Evolutionary conservation across 2,329 filamentous ascomycete species (phyloP), one percentile per base, ranked within the genome.

Genomic region (Ophiosphaerella herpotricha): DNA sequence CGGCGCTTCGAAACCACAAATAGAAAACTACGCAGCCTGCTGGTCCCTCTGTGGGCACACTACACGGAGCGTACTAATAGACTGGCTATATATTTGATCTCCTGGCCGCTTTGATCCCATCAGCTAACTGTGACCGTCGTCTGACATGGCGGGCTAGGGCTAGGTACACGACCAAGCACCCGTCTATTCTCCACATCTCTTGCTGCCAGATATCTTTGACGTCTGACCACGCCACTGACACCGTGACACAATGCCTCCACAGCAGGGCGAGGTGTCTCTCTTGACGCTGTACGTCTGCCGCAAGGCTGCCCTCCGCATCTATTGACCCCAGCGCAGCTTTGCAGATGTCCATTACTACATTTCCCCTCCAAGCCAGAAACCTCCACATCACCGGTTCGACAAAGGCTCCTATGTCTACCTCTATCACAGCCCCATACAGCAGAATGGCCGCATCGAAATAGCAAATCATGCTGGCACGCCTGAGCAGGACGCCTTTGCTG

Each of bases 311-410:
- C 8, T 8, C n/a, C 8, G 23, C 18, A 23, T 24, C 23, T 54
- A 32, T 60, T 68, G 47, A 64, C 43, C 14, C 21, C 14, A 7
- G 6, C 1, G 47, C 55, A 92, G 89, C 64, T 91, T 90, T 65
- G 87, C 83, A 55, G 89, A 93, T 66, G 70, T 91, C 46, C 89
- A 92, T 71, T 92, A 91, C 73, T 91, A 85, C 73, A 90, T 91
- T 74, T 81, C 82, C 23, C 81, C 85, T n/a, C 85, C 86, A 2
- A 79, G 80, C 5, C 78, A 81, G 48, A 85, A 81, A 48, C 88
- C 89, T 26, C 84, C 81, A n/a, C 89, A 92, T 71, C 87, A 92
- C 72, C 85, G 89, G 43, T 92, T 93, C 71, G 86, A 90, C 72
- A 89, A 88, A 70, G 83, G 85, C 39, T 91, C 88, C 7, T 92